These are phyloP conservation scores for Fusarium keratoplasticum DNA, from an alignment of 2,329 filamentous ascomycete species.

Conservation along the genomic window DNA sequence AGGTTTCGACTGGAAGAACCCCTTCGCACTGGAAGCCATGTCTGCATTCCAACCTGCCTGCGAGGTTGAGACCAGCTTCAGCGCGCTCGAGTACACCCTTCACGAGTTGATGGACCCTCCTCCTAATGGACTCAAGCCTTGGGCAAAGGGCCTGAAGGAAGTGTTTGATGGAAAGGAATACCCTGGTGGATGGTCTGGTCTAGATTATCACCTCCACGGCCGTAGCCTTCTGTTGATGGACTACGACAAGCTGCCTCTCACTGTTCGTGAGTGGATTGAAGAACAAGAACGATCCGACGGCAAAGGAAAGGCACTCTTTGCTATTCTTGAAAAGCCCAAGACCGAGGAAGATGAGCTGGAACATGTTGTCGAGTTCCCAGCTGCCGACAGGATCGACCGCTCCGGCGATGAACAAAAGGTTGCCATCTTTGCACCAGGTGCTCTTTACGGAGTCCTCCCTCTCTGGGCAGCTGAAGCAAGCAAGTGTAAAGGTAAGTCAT, in stretches of 20 bases:
- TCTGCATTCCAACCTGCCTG: constrained; percentile 51
- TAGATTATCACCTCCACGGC: constrained; percentile 63
- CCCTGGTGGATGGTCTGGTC: constrained; percentile 64
- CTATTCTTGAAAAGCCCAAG: constrained; percentile 54
- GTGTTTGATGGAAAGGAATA: constrained; percentile 57
- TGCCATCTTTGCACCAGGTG: constrained; percentile 65
- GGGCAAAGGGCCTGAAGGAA: constrained; percentile 54
- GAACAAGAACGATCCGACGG: constrained; percentile 51
- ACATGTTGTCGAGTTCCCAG: constrained; percentile 48
- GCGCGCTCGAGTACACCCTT: constrained; percentile 56
- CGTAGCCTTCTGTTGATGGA: constrained; percentile 61
- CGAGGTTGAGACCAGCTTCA: constrained; percentile 50
- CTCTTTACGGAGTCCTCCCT: constrained; percentile 61
- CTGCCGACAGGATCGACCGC: constrained; percentile 44
- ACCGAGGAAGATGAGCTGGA: constrained; percentile 53
- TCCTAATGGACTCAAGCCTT: constrained; percentile 55
- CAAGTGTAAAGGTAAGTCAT: constrained; percentile 55
- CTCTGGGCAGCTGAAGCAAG: constrained; percentile 60
- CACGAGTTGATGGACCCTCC: constrained; percentile 54
- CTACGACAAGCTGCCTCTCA: constrained; percentile 55
- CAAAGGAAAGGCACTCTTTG: constrained; percentile 54
- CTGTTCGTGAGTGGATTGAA: constrained; percentile 62
- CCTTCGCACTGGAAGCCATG: constrained; percentile 48
- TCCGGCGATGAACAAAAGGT: constrained; percentile 50
- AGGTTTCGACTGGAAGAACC: constrained; percentile 56